Percentiles rank a stretch among this genome's conserved stretches.
These are phyloP conservation scores for Salicornia ramosissima DNA, from an alignment of 148 eudicot species.

Conservation along the genomic window DNA sequence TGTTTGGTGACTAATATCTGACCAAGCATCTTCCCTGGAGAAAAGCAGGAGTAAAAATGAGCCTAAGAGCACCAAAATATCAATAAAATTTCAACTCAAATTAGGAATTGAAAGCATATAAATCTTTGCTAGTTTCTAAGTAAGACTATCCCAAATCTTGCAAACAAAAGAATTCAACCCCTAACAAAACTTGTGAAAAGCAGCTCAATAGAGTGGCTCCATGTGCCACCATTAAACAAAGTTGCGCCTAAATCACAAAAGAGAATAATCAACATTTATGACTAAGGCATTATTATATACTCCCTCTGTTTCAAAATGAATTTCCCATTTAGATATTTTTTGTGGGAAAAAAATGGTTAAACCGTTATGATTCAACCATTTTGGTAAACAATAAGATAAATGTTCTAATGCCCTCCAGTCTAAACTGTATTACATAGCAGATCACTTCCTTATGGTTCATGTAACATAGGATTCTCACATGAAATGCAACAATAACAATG, in stretches of 20 bases:
- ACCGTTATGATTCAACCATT: no score
- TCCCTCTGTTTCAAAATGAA: neutral
- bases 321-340: no score
- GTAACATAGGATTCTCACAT: neutral
- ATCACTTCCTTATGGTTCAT: neutral
- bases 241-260: neutral
- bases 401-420: neutral
- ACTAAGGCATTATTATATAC: neutral
- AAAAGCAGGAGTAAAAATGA: neutral
- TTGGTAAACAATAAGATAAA: neutral
- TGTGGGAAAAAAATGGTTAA: no score
- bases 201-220: neutral
- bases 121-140: neutral
- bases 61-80: neutral
- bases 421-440: neutral
- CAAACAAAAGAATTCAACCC: neutral
- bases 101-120: neutral
- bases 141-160: neutral
- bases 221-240: neutral
- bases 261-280: neutral
- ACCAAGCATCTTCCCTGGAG: slow-evolving; percentile 89
- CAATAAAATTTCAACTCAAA: neutral
- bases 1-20: slow-evolving; percentile 97
- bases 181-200: neutral
- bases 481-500: neutral